Conservation (phyloP, 164 flowering plant genomes). For the Echeveria elegans region DNA sequence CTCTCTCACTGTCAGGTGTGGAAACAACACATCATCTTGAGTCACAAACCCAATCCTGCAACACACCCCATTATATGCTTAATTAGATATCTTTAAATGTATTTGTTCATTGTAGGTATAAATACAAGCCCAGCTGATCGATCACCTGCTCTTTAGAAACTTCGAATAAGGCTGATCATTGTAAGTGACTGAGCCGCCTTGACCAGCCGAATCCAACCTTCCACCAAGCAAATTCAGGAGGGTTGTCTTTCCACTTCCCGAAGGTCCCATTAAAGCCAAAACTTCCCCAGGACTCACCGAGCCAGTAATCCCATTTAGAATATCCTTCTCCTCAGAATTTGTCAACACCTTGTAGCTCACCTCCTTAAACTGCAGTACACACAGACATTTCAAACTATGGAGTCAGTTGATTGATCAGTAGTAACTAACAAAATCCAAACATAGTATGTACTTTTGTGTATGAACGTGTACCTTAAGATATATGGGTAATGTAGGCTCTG, state of each 20-base stretch:
- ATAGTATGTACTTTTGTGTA: too few species aligned
- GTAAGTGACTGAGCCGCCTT: conserved; percentile 66
- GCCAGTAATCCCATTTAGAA: conserved; percentile 74
- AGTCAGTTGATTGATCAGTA: neutral
- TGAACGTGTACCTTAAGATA: conserved; percentile 77
- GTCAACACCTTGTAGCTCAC: conserved; percentile 64
- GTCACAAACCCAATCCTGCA: conserved; percentile 98
- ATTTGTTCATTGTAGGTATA: neutral
- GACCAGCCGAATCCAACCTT: conserved; percentile 29
- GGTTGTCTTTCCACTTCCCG: conserved; percentile 91
- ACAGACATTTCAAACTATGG: neutral
- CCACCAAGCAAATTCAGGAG: conserved; percentile 81
- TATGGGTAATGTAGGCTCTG: conserved; percentile 83
- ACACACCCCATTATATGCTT: conserved; percentile 7
- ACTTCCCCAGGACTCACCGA: conserved; percentile 78
- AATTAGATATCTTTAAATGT: too few species aligned
- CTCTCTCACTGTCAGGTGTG: conserved; percentile 91
- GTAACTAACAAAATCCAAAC: neutral
- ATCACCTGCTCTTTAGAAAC: conserved; percentile 74
- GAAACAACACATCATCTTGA: conserved; percentile 90
- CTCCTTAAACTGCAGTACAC: conserved; percentile 67
- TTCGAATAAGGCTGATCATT: conserved; percentile 82
- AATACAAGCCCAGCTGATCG: neutral
- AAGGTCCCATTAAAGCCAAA: conserved; percentile 93
- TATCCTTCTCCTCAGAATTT: conserved; percentile 42